Evolutionary conservation across 371 early-diverging fungal genomes (phyloP).

Genomic region (Rhizopus stolonifer): DNA sequence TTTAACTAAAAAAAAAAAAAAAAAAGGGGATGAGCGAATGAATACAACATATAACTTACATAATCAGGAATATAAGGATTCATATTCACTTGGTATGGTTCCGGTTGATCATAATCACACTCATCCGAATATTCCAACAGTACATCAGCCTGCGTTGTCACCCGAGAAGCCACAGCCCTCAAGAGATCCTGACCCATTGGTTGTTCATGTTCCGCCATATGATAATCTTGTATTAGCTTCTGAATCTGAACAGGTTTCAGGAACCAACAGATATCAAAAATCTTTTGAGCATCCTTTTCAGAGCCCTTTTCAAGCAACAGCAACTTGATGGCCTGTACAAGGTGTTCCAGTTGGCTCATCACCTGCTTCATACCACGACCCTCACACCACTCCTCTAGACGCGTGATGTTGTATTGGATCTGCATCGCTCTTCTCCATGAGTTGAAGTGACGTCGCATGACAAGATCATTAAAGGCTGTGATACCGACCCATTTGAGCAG

Average conservation of each 20-base stretch:
- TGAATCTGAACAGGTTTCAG: slow-evolving; percentile 93
- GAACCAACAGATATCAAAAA: slow-evolving; percentile 94
- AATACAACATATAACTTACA: slow-evolving; percentile 25
- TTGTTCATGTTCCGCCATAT: slow-evolving; percentile 78
- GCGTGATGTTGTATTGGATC: slow-evolving; percentile 95
- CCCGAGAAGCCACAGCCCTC: slow-evolving; percentile 85
- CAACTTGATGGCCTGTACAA: slow-evolving; percentile 93
- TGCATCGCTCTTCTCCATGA: slow-evolving; percentile 93
- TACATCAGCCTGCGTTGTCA: slow-evolving; percentile 78
- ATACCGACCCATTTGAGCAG: slow-evolving; percentile 89
- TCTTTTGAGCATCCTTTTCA: slow-evolving; percentile 87
- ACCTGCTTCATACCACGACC: slow-evolving; percentile 86
- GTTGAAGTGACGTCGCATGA: slow-evolving; percentile 88
- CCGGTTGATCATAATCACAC: slow-evolving; percentile 63
- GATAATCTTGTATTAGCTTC: slow-evolving; percentile 86
- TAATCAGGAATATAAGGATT: slow-evolving; percentile 56
- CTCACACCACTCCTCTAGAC: slow-evolving; percentile 97
- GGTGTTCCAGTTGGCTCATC: slow-evolving; percentile 84
- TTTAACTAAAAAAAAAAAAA: slow-evolving; percentile 2
- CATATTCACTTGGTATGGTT: slow-evolving; percentile 54
- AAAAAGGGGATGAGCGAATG: background rate
- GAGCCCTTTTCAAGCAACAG: slow-evolving; percentile 92
- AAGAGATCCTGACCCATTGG: slow-evolving; percentile 88
- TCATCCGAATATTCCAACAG: slow-evolving; percentile 83
- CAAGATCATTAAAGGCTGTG: slow-evolving; percentile 89